phyloP scores from a whole-genome alignment of 2,329 filamentous ascomycete genomes.

The Stenocarpella maydis region DNA sequence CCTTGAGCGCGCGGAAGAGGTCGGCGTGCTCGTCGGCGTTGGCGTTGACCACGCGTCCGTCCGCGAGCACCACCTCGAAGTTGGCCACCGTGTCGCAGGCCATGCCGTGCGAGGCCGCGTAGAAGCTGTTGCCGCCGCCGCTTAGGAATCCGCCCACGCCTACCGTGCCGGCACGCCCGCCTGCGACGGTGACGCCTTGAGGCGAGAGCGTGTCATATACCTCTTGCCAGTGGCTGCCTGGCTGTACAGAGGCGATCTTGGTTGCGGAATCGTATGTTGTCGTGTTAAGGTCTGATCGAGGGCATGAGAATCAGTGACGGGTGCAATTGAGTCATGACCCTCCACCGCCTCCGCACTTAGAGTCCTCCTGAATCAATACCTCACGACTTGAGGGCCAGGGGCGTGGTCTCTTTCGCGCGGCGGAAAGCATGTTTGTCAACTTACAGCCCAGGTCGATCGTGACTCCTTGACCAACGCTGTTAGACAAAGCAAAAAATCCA shows the following conservation, averaged over 20 bases:
- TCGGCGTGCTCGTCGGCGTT: constrained; percentile 47
- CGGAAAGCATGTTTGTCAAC: not conserved
- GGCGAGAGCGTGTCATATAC: constrained; percentile 38
- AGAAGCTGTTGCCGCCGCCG: constrained; percentile 59
- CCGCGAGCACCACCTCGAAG: constrained; percentile 57
- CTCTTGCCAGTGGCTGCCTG: constrained; percentile 46
- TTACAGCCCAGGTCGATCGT: constrained; percentile 45
- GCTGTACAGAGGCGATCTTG: constrained; percentile 44
- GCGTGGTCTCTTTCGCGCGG: rapidly evolving
- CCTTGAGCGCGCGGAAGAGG: constrained; percentile 54
- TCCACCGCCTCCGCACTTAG: not conserved
- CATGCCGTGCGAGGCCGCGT: constrained; percentile 54
- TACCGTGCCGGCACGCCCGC: constrained; percentile 52
- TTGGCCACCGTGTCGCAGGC: constrained; percentile 55
- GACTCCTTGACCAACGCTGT: constrained; percentile 45
- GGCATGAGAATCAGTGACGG: not conserved
- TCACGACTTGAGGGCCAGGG: not conserved
- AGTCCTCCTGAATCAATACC: not conserved
- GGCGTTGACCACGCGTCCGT: constrained; percentile 54
- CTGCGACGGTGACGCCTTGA: constrained; percentile 40
- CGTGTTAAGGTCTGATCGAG: constrained; percentile 36
- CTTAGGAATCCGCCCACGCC: constrained; percentile 55
- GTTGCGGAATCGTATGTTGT: constrained; percentile 43
- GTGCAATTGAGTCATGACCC: not conserved
- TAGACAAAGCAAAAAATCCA: constrained; percentile 44